phyloP scores from a whole-genome alignment of 176 grass and related monocot genomes.

The Echinochloa phyllopogon region DNA sequence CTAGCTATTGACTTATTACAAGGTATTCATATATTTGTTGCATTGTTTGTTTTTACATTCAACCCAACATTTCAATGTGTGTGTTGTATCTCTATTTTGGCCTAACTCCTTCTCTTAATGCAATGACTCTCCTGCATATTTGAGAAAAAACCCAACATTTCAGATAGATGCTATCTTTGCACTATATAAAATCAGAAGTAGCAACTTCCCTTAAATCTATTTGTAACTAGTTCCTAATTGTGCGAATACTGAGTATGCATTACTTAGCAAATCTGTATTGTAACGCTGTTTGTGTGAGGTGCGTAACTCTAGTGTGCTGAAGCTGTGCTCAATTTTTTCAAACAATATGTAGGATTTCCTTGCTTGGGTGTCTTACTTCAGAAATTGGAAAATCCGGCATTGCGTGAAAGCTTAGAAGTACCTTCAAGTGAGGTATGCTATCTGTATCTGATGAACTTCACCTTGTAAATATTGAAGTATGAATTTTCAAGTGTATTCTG shows the following conservation, averaged over 20 bases:
- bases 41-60: not conserved
- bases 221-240: conserved; percentile 8
- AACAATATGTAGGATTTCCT: conserved; percentile 84
- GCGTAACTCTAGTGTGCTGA: conserved; percentile 23
- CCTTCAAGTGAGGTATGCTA: conserved; percentile 81
- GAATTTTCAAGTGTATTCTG: not conserved
- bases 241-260: not conserved
- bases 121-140: too few relatives aligned
- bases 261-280: conserved; percentile 24
- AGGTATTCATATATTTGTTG: not conserved
- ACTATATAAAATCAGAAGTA: conserved; percentile 3
- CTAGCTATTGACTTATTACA: conserved; percentile 1
- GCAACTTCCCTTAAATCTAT: conserved; percentile 17
- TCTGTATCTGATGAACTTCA: conserved; percentile 32
- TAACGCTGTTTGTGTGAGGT: not conserved
- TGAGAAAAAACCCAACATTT: not conserved
- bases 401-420: conserved; percentile 90
- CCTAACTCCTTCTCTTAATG: too few relatives aligned
- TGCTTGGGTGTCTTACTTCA: conserved; percentile 95
- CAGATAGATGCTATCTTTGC: not conserved
- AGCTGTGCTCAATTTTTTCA: conserved; percentile 29
- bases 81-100: too few relatives aligned
- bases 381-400: conserved; percentile 92
- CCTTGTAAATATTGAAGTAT: conserved; percentile 27
- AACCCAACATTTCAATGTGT: conserved; percentile 12